A percentile compares a stretch with the other conserved stretches of the same genome.
Evolutionary conservation across 768 basidiomycete species (phyloP).

Genomic region (Scleroderma bovista): DNA sequence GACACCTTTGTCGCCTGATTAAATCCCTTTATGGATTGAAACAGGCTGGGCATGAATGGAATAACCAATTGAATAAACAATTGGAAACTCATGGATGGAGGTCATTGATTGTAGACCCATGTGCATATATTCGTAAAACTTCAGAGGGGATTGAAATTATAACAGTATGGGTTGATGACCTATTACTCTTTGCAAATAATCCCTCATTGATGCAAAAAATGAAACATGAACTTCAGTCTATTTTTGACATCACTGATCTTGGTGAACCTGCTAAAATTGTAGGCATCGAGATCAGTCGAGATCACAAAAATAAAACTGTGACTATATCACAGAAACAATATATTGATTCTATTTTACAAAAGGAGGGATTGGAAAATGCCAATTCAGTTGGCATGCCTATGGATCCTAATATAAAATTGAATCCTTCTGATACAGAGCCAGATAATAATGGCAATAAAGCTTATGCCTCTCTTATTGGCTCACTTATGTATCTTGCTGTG

Average conservation of each 20-base stretch:
- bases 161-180: conserved; percentile 28
- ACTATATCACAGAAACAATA: conserved; percentile 5
- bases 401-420: not conserved
- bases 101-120: conserved; percentile 12
- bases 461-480: conserved; percentile 10
- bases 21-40: conserved; percentile 27
- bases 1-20: conserved; percentile 13
- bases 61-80: conserved; percentile 17
- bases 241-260: conserved; percentile 17
- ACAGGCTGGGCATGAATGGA: conserved; percentile 26
- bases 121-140: conserved; percentile 1
- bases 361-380: not conserved
- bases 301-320: not conserved
- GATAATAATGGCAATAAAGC: not conserved
- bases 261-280: conserved; percentile 20
- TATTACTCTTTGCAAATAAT: conserved; percentile 13
- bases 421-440: rapidly evolving
- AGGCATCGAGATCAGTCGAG: conserved; percentile 18
- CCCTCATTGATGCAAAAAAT: not conserved
- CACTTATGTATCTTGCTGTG: conserved; percentile 18
- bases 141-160: conserved; percentile 11
- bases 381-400: conserved; percentile 6
- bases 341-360: conserved; percentile 1
- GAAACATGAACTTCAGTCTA: conserved; percentile 6
- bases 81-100: conserved; percentile 18